Evolutionary conservation across 2,329 filamentous ascomycete genomes (phyloP).

Genomic region (Ophiobolus disseminans): DNA sequence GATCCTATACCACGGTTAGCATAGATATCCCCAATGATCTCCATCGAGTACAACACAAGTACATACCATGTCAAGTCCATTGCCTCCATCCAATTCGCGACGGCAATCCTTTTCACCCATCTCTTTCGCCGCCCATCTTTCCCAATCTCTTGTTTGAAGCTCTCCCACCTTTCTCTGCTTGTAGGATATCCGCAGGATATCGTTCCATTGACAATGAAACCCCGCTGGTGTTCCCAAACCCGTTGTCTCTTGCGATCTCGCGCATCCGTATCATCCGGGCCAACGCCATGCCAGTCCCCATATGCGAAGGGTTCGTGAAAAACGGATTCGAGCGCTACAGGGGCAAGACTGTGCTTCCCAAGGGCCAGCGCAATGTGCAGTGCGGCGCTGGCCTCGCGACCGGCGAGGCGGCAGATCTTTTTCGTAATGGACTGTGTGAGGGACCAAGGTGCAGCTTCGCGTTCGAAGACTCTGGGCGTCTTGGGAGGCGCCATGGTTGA

Average conservation of each 20-base stretch:
- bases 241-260: slow-evolving; percentile 17
- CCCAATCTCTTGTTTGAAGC: slow-evolving; percentile 17
- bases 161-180: slow-evolving; percentile 23
- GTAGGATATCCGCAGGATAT: slow-evolving; percentile 10
- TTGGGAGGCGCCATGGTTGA: too few species aligned
- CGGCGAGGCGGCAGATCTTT: slow-evolving; percentile 13
- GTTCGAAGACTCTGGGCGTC: too few species aligned
- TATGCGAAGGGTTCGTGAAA: slow-evolving; percentile 35
- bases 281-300: slow-evolving; percentile 32
- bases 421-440: too few species aligned
- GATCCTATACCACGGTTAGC: slow-evolving; percentile 18
- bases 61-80: slow-evolving; percentile 29
- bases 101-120: slow-evolving; percentile 31
- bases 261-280: slow-evolving; percentile 5
- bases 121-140: slow-evolving; percentile 5
- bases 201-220: slow-evolving; percentile 12
- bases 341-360: neutral
- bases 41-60: too few species aligned
- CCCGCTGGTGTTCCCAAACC: slow-evolving; percentile 24
- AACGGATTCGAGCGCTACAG: slow-evolving; percentile 9
- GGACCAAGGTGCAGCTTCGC: too few species aligned
- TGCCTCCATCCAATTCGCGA: slow-evolving; percentile 32
- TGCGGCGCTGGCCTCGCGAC: slow-evolving; percentile 19
- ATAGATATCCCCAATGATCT: too few species aligned
- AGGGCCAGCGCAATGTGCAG: slow-evolving; percentile 18